Evolutionary conservation across 2,329 filamentous ascomycete species (phyloP).

Genomic region (Thelonectria blattea): DNA sequence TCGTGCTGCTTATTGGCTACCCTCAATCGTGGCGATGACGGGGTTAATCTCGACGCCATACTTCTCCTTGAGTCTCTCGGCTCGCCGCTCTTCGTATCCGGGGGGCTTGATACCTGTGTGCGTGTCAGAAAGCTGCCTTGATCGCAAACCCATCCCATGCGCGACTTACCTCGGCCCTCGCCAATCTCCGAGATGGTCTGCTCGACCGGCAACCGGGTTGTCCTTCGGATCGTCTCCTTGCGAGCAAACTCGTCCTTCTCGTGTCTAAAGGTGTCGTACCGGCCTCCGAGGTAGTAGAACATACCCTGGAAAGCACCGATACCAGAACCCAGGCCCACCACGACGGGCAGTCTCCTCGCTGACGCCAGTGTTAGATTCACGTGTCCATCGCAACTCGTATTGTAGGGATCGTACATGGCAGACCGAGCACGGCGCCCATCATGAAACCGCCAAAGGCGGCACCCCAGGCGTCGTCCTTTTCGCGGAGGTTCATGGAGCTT

Average conservation of each 20-base stretch:
- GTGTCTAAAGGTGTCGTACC: slow-evolving; percentile 58
- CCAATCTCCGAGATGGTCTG: slow-evolving; percentile 83
- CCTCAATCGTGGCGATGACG: slow-evolving; percentile 59
- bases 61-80: slow-evolving; percentile 80
- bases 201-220: slow-evolving; percentile 74
- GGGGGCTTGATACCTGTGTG: slow-evolving; percentile 75
- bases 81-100: slow-evolving; percentile 84
- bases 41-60: slow-evolving; percentile 86
- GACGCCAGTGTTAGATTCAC: slow-evolving; percentile 24
- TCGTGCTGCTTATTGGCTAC: slow-evolving; percentile 45
- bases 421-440: slow-evolving; percentile 73
- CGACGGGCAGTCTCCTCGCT: slow-evolving; percentile 66
- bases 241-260: slow-evolving; percentile 74
- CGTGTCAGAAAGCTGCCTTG: slow-evolving; percentile 21
- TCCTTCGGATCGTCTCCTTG: slow-evolving; percentile 76
- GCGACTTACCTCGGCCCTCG: slow-evolving; percentile 78
- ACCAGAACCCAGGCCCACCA: slow-evolving; percentile 69
- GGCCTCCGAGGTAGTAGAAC: slow-evolving; percentile 72
- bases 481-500: slow-evolving; percentile 82
- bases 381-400: slow-evolving; percentile 4
- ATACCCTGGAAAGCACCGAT: slow-evolving; percentile 64
- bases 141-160: slow-evolving; percentile 14
- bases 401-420: slow-evolving; percentile 66
- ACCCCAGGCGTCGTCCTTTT: slow-evolving; percentile 83
- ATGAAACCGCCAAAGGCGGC: slow-evolving; percentile 77